phyloP scores from a whole-genome alignment of 2,329 filamentous ascomycete species.

The Fusarium phyllophilum region DNA sequence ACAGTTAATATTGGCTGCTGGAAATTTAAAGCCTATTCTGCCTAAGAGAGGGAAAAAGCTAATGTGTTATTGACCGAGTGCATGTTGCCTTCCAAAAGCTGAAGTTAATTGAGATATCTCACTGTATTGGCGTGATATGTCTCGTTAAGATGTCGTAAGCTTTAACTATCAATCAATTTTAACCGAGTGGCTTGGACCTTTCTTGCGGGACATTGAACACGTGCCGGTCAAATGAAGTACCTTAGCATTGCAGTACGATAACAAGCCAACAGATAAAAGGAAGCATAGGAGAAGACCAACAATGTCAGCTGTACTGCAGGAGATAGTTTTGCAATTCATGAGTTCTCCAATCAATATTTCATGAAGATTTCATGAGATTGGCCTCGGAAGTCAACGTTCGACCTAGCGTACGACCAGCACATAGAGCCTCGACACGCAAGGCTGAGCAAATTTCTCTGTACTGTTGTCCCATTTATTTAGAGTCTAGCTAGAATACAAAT shows the following conservation, averaged over 20 bases:
- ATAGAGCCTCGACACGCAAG: no score
- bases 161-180: no score
- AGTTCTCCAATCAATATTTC: fast-evolving
- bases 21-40: no score
- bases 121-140: no score
- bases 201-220: no score
- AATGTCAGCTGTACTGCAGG: background rate
- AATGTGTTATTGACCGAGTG: no score
- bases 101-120: no score
- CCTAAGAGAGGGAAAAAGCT: no score
- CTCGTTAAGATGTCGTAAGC: no score
- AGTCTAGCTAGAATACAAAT: background rate
- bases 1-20: no score
- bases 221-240: background rate
- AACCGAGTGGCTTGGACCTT: no score
- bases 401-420: background rate
- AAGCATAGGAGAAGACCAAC: background rate
- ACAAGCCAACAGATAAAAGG: background rate
- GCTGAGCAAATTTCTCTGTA: background rate
- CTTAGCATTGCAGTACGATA: background rate
- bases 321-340: fast-evolving
- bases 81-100: no score
- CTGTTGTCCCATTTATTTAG: constrained; percentile 1
- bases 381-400: fast-evolving
- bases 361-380: fast-evolving